These are phyloP conservation scores for Neurospora africana DNA, from an alignment of 495 filamentous ascomycete species.

Conservation along the genomic window DNA sequence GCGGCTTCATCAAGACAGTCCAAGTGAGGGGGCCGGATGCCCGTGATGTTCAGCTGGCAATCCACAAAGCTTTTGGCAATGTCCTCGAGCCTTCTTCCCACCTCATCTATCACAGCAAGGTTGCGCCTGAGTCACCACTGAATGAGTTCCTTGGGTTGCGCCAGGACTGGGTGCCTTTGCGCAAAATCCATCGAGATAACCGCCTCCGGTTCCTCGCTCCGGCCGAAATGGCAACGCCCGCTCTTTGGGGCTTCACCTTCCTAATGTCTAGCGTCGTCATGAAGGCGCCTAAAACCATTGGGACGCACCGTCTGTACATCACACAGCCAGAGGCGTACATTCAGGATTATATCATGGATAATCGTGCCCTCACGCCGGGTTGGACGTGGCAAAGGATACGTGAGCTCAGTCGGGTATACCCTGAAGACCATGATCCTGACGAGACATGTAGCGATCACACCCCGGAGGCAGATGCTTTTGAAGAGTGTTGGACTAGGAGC, in stretches of 20 bases:
- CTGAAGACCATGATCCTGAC: conserved; percentile 18
- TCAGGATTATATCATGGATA: conserved; percentile 43
- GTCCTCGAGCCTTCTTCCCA: conserved; percentile 30
- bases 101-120: conserved; percentile 8
- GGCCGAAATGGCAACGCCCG: conserved; percentile 55
- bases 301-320: conserved; percentile 50
- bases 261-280: conserved; percentile 52
- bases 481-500: conserved; percentile 43
- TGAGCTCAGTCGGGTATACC: conserved; percentile 45
- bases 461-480: conserved; percentile 48
- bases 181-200: conserved; percentile 59
- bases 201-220: conserved; percentile 52
- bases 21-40: conserved; percentile 47
- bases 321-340: conserved; percentile 57
- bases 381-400: conserved; percentile 55
- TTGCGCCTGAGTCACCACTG: conserved; percentile 19
- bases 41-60: conserved; percentile 47
- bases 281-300: conserved; percentile 34
- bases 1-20: conserved; percentile 54
- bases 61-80: conserved; percentile 47
- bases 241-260: conserved; percentile 57
- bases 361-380: conserved; percentile 29
- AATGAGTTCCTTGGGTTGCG: conserved; percentile 39
- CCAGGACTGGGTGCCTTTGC: conserved; percentile 53
- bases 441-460: conserved; percentile 26